Evolutionary conservation across 2,329 filamentous ascomycete genomes (phyloP).

Genomic region (Thielaviopsis populi): DNA sequence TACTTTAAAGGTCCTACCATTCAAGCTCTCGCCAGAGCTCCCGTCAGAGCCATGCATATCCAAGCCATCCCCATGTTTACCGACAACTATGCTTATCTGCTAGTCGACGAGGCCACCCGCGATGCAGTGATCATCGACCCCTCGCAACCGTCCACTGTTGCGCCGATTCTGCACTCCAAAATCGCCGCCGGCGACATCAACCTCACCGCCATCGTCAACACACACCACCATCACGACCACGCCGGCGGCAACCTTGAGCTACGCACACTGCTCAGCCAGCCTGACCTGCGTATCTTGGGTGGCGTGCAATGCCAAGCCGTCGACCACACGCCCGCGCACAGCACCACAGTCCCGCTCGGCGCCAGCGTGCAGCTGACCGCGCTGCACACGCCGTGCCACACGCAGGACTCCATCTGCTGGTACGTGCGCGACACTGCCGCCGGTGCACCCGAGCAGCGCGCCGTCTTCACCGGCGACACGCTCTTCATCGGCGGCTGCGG

Average conservation of each 20-base stretch:
- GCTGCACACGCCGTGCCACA: slow-evolving; percentile 94
- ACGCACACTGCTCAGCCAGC: slow-evolving; percentile 30
- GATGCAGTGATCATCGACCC: slow-evolving; percentile 70
- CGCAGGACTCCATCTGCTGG: slow-evolving; percentile 96
- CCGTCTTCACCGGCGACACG: slow-evolving; percentile 91
- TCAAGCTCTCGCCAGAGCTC: background rate
- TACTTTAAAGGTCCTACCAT: background rate
- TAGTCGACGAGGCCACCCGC: slow-evolving; percentile 62
- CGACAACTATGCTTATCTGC: slow-evolving; percentile 79
- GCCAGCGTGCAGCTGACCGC: slow-evolving; percentile 46
- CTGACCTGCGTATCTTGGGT: slow-evolving; percentile 63
- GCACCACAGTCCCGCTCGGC: slow-evolving; percentile 68
- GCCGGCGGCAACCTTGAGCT: slow-evolving; percentile 70
- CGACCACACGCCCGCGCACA: slow-evolving; percentile 58
- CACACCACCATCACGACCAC: slow-evolving; percentile 92
- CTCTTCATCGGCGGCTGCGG: slow-evolving; percentile 91
- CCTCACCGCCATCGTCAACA: slow-evolving; percentile 82
- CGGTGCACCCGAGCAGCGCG: slow-evolving; percentile 29
- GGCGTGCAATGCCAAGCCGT: slow-evolving; percentile 76
- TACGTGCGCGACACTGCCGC: slow-evolving; percentile 54
- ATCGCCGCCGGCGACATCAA: slow-evolving; percentile 60
- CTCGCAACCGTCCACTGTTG: slow-evolving; percentile 54
- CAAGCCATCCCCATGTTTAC: slow-evolving; percentile 80
- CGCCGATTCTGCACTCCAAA: slow-evolving; percentile 52
- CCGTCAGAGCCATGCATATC: slow-evolving; percentile 57